Evolutionary conservation across 148 eudicot genomes (phyloP).

Genomic region (Cornus florida): DNA sequence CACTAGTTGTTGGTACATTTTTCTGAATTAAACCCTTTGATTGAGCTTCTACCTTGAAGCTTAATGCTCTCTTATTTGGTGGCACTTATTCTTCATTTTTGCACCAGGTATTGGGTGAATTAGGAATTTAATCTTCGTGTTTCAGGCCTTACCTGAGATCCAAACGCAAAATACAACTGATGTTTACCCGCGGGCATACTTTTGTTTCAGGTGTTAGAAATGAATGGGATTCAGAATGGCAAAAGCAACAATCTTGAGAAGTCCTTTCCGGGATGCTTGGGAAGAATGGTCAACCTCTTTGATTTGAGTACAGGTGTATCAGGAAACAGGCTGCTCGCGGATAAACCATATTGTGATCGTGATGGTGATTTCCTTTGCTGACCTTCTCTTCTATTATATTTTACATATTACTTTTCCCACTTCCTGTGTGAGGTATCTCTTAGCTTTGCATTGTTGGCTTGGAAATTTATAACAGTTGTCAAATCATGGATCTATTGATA

Average conservation of each 20-base stretch:
- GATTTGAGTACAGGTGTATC: conserved; percentile 59
- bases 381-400: neutral
- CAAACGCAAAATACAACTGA: no score
- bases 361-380: conserved; percentile 53
- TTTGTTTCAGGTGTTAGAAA: conserved; percentile 47
- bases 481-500: neutral
- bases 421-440: neutral
- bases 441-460: neutral
- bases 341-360: conserved; percentile 81
- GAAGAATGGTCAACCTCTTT: conserved; percentile 86
- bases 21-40: neutral
- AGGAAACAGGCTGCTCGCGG: conserved; percentile 68
- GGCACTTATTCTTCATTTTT: neutral
- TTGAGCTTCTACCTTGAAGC: neutral
- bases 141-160: neutral
- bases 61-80: conserved; percentile 1
- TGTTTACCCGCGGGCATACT: no score
- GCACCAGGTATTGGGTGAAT: neutral
- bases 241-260: conserved; percentile 44
- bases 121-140: conserved; percentile 1
- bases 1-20: neutral
- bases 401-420: neutral
- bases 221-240: conserved; percentile 57
- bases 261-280: conserved; percentile 75
- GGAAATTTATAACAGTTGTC: neutral